Evolutionary conservation across 805 yeast genomes (phyloP), one percentile per base, ranked within the genome.

Genomic region (Pichia deserticola): DNA sequence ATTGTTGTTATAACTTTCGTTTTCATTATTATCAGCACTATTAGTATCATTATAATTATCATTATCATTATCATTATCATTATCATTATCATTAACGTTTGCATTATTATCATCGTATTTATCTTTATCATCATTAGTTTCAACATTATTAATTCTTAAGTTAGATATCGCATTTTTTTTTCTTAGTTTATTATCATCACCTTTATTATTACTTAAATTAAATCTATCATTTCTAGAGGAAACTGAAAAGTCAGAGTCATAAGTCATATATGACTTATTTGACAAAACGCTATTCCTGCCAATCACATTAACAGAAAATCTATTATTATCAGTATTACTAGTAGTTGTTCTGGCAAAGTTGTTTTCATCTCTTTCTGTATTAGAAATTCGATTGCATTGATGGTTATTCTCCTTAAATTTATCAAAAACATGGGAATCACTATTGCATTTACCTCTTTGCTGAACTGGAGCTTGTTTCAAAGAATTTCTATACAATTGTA

Each of bases 201-300:
- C 33, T 57, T 5, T 34, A 53, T 25, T 62, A 54, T 5, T 34
- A 54, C 15, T 63, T 51, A 7, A 36, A 32, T 33, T 43, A 5
- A 30, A 30, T 25, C 15, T 25, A 9, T 13, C 36, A 12, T n/a
- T 29, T 9, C 44, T 44, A 2, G 53, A 50, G 8, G 45, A 48
- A 4, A 51, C 47, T 6, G 84, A 77, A 40, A 75, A 66, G 1
- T 75, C 76, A 0, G 86, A 80, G 59, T 81, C 85, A 53, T 81
- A 82, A 38, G 84, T 77, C 44, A 80, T 55, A 56, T 79, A 81
- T 1, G 86, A 81, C 43, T 51, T 57, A 3, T 63, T 56, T 1
- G 80, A 74, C 34, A 68, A 69, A 47, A 68, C 56, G 48, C 66
- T 71, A 51, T 61, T 64, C 38, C 68, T 58, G 1, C 78, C 70